Base-by-base conservation (phyloP, 2,329 filamentous ascomycete species). In the Chaetothyriales sp. region DNA sequence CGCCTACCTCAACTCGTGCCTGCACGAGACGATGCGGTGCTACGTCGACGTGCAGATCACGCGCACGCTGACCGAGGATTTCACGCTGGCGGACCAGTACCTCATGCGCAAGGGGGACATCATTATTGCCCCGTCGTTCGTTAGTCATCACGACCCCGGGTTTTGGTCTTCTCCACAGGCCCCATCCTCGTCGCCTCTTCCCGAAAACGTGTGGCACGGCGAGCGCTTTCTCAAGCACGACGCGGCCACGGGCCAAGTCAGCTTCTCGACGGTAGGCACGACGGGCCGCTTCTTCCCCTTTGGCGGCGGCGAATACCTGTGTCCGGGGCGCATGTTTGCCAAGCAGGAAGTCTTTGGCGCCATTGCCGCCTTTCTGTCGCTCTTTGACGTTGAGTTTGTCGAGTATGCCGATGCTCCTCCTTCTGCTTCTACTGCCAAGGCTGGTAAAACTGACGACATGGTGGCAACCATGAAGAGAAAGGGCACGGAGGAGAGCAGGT, bases 11-110 rank as follows among this genome's bases (percentile, higher is more conserved):
- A 65, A 69, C 47, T 68, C 68, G 0, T 62, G 66, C 1, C 70
- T 71, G 44, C 55, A 70, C 4, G 70, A 73, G 54, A 70, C 69
- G 0, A 46, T 72, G 46, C 61, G 70, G 9, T 48, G 71, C 0
- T 70, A 73, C 25, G 65, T 67, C 15, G 63, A 64, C 13, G 58
- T 61, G 2, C 67, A 56, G 10, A 46, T 56, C 15, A 51, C 54
- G 20, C 54, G 58, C 29, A 37, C 52, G n/a, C 40, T 56, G 5
- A 43, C 50, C 9, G 33, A 19, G 9, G 52, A 58, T 43, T 46
- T 58, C 43, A 50, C 46, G 4, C 18, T 58, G 8, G n/a, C n/a
- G n/a, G 54, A 48, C 44, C 53, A 51, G 5, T 56, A 56, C 52
- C 50, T 40, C 3, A 43, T 57, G 47, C 50, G 29, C 7, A 51